A percentile compares a stretch with the other conserved stretches of the same genome.
Evolutionary conservation across 371 early-diverging fungal species (phyloP).

Genomic region (Rhizopus arrhizus): DNA sequence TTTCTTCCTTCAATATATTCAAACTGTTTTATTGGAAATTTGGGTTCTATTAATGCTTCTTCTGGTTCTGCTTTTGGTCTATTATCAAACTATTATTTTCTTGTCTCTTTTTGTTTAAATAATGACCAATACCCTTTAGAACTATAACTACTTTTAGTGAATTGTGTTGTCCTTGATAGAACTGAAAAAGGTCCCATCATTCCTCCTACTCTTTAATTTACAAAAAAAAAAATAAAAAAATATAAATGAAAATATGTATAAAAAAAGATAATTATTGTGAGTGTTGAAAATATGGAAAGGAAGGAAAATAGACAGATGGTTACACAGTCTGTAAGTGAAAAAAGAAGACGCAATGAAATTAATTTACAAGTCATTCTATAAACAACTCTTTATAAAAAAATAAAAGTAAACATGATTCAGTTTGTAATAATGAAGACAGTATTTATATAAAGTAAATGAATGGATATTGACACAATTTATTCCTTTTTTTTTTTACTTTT

Average conservation of each 20-base stretch:
- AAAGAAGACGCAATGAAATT: neutral
- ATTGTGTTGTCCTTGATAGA: constrained; percentile 13
- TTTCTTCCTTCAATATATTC: constrained; percentile 43
- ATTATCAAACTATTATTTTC: neutral
- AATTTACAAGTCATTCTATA: too few species aligned
- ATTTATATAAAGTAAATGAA: too few species aligned
- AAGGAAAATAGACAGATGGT: constrained; percentile 1
- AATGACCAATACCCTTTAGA: constrained; percentile 1
- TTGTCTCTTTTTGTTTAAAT: neutral
- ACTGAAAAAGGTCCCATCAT: constrained; percentile 9
- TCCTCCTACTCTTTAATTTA: neutral
- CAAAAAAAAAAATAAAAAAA: neutral
- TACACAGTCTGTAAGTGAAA: neutral
- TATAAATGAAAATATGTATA: neutral
- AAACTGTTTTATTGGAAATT: constrained; percentile 34
- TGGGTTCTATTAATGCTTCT: constrained; percentile 23
- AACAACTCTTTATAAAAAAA: too few species aligned
- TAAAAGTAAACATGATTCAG: too few species aligned
- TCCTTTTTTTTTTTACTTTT: too few species aligned
- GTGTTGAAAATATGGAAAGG: neutral
- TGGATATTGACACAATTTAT: too few species aligned
- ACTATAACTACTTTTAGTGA: constrained; percentile 12
- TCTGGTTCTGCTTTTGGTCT: constrained; percentile 6
- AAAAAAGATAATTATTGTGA: too few species aligned
- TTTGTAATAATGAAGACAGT: too few species aligned